phyloP scores from a whole-genome alignment of 805 yeast species.

The Dipodascopsis uninucleata region DNA sequence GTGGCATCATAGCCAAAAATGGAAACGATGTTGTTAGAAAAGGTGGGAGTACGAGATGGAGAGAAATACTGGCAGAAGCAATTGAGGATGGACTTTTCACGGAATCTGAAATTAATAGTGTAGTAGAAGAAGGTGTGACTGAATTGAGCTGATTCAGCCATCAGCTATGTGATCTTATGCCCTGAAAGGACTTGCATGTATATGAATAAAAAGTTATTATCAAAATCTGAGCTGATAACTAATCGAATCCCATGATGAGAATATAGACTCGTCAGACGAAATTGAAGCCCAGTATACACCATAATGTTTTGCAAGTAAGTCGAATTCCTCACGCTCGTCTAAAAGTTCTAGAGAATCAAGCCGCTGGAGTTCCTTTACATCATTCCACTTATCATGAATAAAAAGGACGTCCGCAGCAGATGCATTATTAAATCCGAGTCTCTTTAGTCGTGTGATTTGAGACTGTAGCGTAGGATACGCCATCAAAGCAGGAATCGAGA shows the following conservation, averaged over 20 bases:
- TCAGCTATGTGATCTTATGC: neutral
- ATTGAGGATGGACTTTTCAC: conserved; percentile 12
- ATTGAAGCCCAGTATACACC: conserved; percentile 42
- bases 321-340: conserved; percentile 73
- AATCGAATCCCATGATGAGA: neutral
- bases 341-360: conserved; percentile 57
- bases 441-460: conserved; percentile 41
- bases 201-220: neutral
- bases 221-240: neutral
- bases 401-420: conserved; percentile 47
- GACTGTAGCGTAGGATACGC: conserved; percentile 47
- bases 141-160: neutral
- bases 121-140: neutral
- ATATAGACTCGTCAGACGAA: neutral
- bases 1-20: conserved; percentile 8
- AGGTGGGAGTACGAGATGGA: conserved; percentile 8
- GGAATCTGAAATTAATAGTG: conserved; percentile 2
- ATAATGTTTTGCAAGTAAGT: conserved; percentile 60
- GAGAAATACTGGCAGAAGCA: conserved; percentile 13
- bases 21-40: conserved; percentile 3
- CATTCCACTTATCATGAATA: conserved; percentile 45
- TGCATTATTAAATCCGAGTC: conserved; percentile 30
- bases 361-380: conserved; percentile 40
- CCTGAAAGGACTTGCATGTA: neutral
- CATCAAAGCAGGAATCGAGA: conserved; percentile 55